A percentile compares a stretch with the other conserved stretches of the same genome.
Evolutionary conservation across 176 grass and related monocot genomes (phyloP).

Genomic region (Rhynchospora pubera): DNA sequence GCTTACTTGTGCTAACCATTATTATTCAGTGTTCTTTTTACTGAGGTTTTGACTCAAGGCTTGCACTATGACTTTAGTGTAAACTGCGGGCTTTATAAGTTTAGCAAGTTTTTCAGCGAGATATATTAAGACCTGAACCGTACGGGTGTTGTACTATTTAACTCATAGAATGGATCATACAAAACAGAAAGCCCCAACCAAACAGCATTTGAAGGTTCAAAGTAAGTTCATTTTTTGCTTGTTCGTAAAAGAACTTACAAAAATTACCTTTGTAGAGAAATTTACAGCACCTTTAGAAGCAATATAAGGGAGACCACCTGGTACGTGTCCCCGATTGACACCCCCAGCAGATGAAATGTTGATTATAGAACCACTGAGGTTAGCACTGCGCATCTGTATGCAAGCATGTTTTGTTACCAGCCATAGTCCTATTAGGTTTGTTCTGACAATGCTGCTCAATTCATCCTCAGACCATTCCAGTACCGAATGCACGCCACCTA

Average conservation of each 20-base stretch:
- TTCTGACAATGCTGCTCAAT: conserved; percentile 61
- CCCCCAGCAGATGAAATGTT: conserved; percentile 73
- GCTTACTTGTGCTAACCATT: background rate
- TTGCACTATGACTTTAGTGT: background rate
- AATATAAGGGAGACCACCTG: conserved; percentile 55
- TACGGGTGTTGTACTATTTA: background rate
- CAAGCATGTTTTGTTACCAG: conserved; percentile 75
- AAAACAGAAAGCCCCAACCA: background rate
- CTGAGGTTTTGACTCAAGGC: background rate
- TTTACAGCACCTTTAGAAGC: conserved; percentile 64
- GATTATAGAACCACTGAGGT: conserved; percentile 57
- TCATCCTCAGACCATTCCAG: conserved; percentile 74
- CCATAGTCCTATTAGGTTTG: conserved; percentile 82
- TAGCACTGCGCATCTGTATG: conserved; percentile 50
- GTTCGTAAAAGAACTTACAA: background rate
- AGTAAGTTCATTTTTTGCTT: background rate
- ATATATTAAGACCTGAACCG: background rate
- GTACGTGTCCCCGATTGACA: conserved; percentile 43
- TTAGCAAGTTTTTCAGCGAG: background rate
- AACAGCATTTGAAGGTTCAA: background rate
- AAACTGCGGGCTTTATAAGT: background rate
- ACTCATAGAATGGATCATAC: background rate
- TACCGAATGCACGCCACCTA: conserved; percentile 60
- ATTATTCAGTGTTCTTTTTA: background rate
- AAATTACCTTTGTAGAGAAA: conserved; percentile 55